phyloP scores from a whole-genome alignment of 1,284 basidiomycete genomes.

The Acaromyces ingoldii region DNA sequence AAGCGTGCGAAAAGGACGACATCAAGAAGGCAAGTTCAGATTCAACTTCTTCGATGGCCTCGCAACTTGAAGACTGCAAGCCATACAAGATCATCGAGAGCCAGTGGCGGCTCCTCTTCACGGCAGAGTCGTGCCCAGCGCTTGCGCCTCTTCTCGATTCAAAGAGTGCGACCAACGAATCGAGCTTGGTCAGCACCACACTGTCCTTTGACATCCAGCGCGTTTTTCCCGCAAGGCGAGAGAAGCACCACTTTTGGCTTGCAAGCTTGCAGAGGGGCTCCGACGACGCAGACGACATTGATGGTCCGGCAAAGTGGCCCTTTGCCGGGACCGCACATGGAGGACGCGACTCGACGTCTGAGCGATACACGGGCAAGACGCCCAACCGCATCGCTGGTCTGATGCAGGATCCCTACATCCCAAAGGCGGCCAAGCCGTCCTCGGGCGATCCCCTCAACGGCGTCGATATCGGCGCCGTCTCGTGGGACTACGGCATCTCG shows the following conservation, averaged over 20 bases:
- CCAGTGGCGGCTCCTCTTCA: not conserved
- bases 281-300: not conserved
- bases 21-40: not conserved
- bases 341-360: not conserved
- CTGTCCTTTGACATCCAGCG: slow-evolving; percentile 2
- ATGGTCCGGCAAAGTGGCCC: not conserved
- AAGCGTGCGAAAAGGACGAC: slow-evolving; percentile 2
- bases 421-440: not conserved
- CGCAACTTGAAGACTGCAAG: no score
- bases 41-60: not conserved
- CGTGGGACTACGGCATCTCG: slow-evolving; percentile 5
- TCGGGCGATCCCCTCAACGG: slow-evolving; percentile 5
- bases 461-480: not conserved
- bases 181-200: not conserved
- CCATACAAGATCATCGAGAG: not conserved
- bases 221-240: not conserved
- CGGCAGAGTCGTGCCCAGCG: not conserved
- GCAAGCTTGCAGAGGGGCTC: not conserved
- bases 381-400: slow-evolving; percentile 4
- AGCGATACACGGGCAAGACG: not conserved
- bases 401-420: slow-evolving; percentile 11
- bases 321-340: not conserved
- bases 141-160: not conserved
- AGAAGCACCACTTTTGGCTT: not conserved
- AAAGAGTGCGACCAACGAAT: not conserved